Base-by-base conservation (phyloP, 1,284 basidiomycete species). In the Spongiforma sp. region DNA sequence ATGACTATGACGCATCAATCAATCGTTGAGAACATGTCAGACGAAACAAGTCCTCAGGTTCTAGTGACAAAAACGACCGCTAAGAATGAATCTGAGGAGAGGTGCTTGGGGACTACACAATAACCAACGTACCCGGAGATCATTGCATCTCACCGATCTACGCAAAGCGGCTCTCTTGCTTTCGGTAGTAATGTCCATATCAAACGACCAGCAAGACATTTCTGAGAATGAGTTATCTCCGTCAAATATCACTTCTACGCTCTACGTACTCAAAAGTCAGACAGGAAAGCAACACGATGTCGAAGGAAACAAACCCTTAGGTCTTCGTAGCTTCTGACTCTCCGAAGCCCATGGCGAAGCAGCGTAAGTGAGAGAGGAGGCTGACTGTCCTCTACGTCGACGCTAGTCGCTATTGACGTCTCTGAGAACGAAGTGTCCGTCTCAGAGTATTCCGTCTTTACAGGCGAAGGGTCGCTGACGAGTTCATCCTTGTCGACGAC, bases 71-170 rank as follows among this genome's bases (percentile, higher is more conserved):
- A 37, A 68, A 68, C 7, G 59, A 59, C 41, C 11, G 41, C 62
- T 62, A 43, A 33, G 19, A 33, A 36, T 11, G 17, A 33, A 30
- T 34, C 48, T 48, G 26, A 50, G 39, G 15, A 55, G 28, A 39
- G 33, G 34, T 39, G 17, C 34, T 3, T n/a, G 46, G 63, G 33
- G 54, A 12, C 26, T 53, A 53, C 7, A 11, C 24, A 3, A 34
- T 34, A 48, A 32, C 48, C 36, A 57, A 14, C 63, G 26, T 61
- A 63, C 63, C 61, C 59, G 58, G 32, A 69, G 59, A 17, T 69
- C 59, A 34, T 61, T 56, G 56, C 61, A 60, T 36, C 60, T 66
- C 26, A 56, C 46, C 21, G 63, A 66, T 56, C 67, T 71, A 46
- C 60, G 61, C 60, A 70, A 54, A n/a, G 14, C 34, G 28, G 57